Evolutionary conservation across 345 rosid genomes (phyloP), one percentile per base, ranked within the genome.

Genomic region (Salix udensis): DNA sequence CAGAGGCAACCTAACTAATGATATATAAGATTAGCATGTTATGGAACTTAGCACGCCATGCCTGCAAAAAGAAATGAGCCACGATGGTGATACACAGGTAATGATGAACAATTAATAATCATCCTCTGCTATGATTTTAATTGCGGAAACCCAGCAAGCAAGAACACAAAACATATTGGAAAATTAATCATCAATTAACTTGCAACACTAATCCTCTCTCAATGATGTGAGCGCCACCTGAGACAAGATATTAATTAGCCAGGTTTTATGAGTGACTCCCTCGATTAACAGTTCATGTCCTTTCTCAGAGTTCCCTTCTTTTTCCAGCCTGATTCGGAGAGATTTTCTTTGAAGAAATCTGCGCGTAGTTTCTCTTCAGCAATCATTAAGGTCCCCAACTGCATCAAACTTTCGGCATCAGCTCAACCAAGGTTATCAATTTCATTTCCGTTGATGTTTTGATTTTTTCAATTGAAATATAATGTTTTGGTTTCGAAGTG

Each of bases 71-170:
- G 44, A 55, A 66, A 78, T 52, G 48, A 68, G 19, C 60, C 72
- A 50, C 73, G 67, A 46, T 74, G 44, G 70, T 61, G n/a, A 76
- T 42, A 62, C 2, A 34, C 48, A 8, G 44, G 39, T 68, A 48
- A 81, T 81, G 55, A 82, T 75, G 76, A 70, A 60, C 74, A 76
- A n/a, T n/a, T n/a, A n/a, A 84, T 82, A 48, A 80, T 81, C 73
- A 42, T 46, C 62, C 55, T 66, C 6, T 52, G 68, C 72, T 53
- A 72, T 76, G 64, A 71, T 76, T 67, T 62, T 28, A 40, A 64
- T 48, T 18, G 2, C 30, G 23, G 2, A 12, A 69, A 69, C 23
- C 53, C 60, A 69, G 7, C n/a, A 58, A 58, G 11, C 7, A 5
- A 65, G 36, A 23, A 26, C 15, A 30, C 34, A 65, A 65, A 65